phyloP scores from a whole-genome alignment of 768 basidiomycete species.

The Leccinellum luteum region DNA sequence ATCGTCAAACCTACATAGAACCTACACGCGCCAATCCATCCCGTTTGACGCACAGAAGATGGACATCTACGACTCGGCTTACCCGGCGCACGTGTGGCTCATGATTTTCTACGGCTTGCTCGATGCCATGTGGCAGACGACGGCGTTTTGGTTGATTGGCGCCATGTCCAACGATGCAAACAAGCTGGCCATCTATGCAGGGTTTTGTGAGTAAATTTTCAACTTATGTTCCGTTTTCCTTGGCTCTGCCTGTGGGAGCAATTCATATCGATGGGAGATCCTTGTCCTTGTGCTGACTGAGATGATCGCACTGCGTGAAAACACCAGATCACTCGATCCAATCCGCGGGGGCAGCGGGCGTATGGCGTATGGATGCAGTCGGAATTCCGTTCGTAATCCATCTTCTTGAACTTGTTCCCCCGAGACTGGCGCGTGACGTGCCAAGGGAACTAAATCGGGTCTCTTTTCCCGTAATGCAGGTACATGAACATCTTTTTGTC shows the following conservation, averaged over 20 bases:
- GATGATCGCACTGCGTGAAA: too few species aligned
- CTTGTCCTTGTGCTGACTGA: constrained; percentile 10
- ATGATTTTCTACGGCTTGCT: constrained; percentile 74
- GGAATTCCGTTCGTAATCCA: constrained; percentile 45
- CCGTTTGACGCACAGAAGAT: constrained; percentile 42
- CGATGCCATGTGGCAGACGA: constrained; percentile 85
- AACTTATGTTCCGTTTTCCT: background rate
- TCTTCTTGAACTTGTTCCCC: background rate
- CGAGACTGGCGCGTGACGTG: background rate
- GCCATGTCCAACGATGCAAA: constrained; percentile 82
- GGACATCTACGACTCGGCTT: constrained; percentile 57
- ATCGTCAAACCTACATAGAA: constrained; percentile 27
- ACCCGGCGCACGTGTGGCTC: constrained; percentile 54
- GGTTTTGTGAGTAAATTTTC: constrained; percentile 60
- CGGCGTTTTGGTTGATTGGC: constrained; percentile 80
- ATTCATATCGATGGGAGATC: background rate
- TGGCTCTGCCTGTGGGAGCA: background rate
- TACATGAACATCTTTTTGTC: background rate
- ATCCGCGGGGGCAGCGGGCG: constrained; percentile 70
- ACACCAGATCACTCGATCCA: constrained; percentile 66
- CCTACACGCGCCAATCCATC: constrained; percentile 55
- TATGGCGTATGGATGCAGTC: constrained; percentile 69
- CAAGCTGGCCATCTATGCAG: constrained; percentile 76
- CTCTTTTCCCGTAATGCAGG: background rate
- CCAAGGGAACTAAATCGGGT: background rate